Evolutionary conservation across 306 rosid species (phyloP).

Genomic region (Prunus mume): DNA sequence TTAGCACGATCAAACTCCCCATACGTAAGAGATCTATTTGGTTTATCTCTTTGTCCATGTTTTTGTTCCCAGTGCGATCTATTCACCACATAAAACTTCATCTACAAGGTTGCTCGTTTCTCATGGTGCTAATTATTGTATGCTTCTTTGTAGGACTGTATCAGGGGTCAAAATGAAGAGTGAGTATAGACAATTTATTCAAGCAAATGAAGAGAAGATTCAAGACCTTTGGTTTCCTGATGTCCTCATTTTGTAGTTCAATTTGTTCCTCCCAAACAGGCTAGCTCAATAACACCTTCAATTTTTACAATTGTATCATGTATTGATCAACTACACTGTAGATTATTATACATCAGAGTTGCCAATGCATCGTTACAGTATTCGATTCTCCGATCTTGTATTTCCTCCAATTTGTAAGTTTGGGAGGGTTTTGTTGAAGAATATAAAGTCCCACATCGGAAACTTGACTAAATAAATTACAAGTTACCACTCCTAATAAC

Average conservation of each 20-base stretch:
- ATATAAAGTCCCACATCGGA: no score
- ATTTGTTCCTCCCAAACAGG: conserved; percentile 48
- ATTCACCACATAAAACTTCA: background rate
- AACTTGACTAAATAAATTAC: no score
- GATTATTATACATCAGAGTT: conserved; percentile 21
- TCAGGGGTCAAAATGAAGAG: conserved; percentile 94
- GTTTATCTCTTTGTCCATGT: no score
- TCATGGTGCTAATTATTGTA: conserved; percentile 4
- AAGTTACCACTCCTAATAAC: no score
- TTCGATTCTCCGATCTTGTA: background rate
- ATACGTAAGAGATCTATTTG: no score
- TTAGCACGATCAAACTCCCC: no score
- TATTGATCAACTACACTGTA: conserved; percentile 21
- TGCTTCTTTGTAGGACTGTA: conserved; percentile 54
- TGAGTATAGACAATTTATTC: conserved; percentile 79
- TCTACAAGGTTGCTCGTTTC: conserved; percentile 7
- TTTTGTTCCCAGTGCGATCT: background rate
- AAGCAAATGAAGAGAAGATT: conserved; percentile 51
- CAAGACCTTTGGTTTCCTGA: background rate
- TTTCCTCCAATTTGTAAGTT: background rate
- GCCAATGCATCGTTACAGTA: conserved; percentile 1
- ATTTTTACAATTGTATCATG: conserved; percentile 22
- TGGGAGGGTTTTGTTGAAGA: background rate
- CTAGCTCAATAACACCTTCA: conserved; percentile 46
- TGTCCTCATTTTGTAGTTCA: conserved; percentile 42